Percentiles rank a stretch among this genome's conserved stretches.
phyloP scores from a whole-genome alignment of 2,329 filamentous ascomycete genomes.

The Fusarium palustre region DNA sequence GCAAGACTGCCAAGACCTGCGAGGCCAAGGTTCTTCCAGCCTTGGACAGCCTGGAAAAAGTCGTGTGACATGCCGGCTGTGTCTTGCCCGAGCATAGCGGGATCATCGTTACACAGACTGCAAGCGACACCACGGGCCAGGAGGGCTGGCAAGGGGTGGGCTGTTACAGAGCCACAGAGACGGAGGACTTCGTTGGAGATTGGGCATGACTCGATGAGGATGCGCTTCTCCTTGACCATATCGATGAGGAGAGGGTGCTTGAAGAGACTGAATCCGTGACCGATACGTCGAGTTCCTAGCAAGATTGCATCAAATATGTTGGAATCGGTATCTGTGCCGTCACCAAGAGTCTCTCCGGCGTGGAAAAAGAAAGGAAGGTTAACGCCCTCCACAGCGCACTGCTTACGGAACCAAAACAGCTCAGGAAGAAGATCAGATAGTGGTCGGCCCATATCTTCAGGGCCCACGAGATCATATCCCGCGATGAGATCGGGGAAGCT shows the following conservation, averaged over 20 bases:
- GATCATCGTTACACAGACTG: constrained; percentile 90
- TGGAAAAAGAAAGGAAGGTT: constrained; percentile 97
- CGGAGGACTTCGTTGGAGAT: constrained; percentile 91
- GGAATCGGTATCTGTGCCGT: constrained; percentile 76
- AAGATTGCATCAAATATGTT: constrained; percentile 93
- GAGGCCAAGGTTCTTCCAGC: constrained; percentile 90
- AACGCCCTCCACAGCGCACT: constrained; percentile 80
- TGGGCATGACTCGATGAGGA: constrained; percentile 89
- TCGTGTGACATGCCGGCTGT: constrained; percentile 87
- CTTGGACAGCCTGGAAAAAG: constrained; percentile 93
- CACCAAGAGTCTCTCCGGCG: constrained; percentile 86
- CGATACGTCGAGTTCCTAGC: constrained; percentile 87
- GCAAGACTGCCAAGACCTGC: constrained; percentile 87
- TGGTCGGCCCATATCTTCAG: constrained; percentile 83
- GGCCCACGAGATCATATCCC: constrained; percentile 90
- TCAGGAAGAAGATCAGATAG: constrained; percentile 83
- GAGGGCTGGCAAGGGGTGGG: constrained; percentile 84
- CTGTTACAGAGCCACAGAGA: constrained; percentile 79
- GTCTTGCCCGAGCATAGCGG: constrained; percentile 87
- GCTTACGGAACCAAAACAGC: constrained; percentile 93
- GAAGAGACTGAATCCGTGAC: constrained; percentile 88
- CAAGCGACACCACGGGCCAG: constrained; percentile 87
- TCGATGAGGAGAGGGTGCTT: constrained; percentile 92
- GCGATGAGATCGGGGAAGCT: constrained; percentile 82
- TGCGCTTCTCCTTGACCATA: constrained; percentile 87